These are phyloP conservation scores for Sarocladium oryzae DNA, from an alignment of 2,329 filamentous ascomycete species.

Conservation along the genomic window DNA sequence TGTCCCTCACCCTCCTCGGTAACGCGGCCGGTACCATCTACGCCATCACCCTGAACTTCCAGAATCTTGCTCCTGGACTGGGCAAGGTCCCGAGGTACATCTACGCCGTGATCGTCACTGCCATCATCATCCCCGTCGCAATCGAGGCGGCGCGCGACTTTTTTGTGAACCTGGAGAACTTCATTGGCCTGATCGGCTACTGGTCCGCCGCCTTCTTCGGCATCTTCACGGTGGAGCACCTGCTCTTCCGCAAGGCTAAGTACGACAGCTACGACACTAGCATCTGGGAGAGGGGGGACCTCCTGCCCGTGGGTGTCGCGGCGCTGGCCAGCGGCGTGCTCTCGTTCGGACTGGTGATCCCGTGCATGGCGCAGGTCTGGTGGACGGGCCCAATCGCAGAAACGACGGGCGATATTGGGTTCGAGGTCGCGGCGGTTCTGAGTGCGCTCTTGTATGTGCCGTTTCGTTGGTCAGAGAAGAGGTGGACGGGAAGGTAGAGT, in stretches of 20 bases:
- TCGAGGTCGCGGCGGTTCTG: constrained; percentile 54
- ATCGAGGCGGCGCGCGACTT: constrained; percentile 43
- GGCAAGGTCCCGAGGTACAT: constrained; percentile 49
- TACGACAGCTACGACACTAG: constrained; percentile 38
- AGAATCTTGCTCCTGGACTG: constrained; percentile 52
- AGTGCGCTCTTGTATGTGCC: constrained; percentile 41
- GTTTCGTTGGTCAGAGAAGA: constrained; percentile 39
- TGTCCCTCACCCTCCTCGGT: constrained; percentile 50
- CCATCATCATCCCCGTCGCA: constrained; percentile 52
- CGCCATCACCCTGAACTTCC: constrained; percentile 57
- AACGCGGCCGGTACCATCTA: constrained; percentile 56
- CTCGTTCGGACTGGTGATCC: constrained; percentile 47
- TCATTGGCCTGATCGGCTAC: constrained; percentile 51
- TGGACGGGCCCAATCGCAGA: constrained; percentile 54
- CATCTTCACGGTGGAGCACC: constrained; percentile 41
- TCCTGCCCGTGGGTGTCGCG: constrained; percentile 39
- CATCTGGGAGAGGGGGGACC: constrained; percentile 39
- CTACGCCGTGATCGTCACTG: constrained; percentile 51
- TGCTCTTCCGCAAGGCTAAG: constrained; percentile 40
- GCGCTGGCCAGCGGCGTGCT: constrained; percentile 39
- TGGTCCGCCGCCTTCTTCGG: constrained; percentile 50
- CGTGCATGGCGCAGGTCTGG: constrained; percentile 56
- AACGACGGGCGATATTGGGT: constrained; percentile 57
- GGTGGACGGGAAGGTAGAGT: constrained; percentile 18
- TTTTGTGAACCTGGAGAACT: constrained; percentile 52